Base-by-base conservation (phyloP, 305 asterid genomes). In the Solanum hybrid region DNA sequence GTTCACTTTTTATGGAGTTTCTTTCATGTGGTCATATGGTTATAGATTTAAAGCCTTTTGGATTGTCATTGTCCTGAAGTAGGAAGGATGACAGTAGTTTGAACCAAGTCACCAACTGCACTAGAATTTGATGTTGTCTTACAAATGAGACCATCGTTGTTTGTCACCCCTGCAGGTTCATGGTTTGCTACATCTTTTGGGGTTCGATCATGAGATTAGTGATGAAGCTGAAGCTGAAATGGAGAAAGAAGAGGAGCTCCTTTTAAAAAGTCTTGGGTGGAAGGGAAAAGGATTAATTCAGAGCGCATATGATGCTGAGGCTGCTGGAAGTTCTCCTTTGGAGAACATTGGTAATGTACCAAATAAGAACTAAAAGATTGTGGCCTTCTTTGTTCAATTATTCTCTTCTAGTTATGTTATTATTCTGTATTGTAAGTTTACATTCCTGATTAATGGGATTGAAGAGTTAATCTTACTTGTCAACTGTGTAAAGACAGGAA, bases 401-500 rank as follows among this genome's bases (percentile, higher is more conserved):
- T 85, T 78, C 85, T 22, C 40, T 81, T 51, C 76, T 75, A 51
- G 72, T 88, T 90, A 84, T 89, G 86, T 80, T 88, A 86, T 76
- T 91, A 82, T 91, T 89, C 84, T 89, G 88, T 90, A 91, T 93
- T 88, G 89, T 71, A 91, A 91, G 91, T 92, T 90, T 89, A 69
- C 88, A 35, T 91, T 91, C 92, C 86, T 89, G 90, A 86, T 91
- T 93, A 78, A 89, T 91, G 92, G 91, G 91, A 93, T 90, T 93
- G 90, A 94, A 93, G 95, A 92, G 92, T 91, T 91, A 89, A 93
- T 92, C 91, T 93, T 94, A 92, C 92, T 88, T 91, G 90, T 93
- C 92, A 92, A 91, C 94, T 97, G 94, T 94, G 95, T 94, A 95
- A 96, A 97, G 99, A 94, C 98, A 96, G 99, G 98, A 97, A 95